Conservation (phyloP, 129 eudicot genomes). For the Ambrosia artemisiifolia region DNA sequence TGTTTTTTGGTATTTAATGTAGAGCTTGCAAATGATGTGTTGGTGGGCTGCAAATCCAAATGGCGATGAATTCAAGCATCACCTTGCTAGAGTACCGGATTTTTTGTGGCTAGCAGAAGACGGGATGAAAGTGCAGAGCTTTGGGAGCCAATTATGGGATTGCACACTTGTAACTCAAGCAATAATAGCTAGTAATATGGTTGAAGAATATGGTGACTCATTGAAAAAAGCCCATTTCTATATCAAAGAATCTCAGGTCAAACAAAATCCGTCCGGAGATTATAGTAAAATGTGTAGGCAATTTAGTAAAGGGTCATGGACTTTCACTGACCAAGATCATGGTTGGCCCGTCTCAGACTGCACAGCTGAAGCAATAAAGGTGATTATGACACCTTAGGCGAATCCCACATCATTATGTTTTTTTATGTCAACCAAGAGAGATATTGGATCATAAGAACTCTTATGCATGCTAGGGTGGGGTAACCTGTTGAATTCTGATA, state of each 20-base stretch:
- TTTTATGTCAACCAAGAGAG: too few relatives aligned
- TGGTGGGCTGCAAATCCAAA: slow-evolving; percentile 60
- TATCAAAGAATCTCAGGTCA: slow-evolving; percentile 67
- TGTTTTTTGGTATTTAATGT: not conserved
- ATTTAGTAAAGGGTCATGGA: slow-evolving; percentile 42
- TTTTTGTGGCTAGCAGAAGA: slow-evolving; percentile 80
- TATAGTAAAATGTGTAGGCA: slow-evolving; percentile 31
- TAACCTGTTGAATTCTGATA: too few relatives aligned
- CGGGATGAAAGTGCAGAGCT: slow-evolving; percentile 80
- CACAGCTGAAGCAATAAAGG: slow-evolving; percentile 45
- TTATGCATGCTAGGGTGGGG: too few relatives aligned
- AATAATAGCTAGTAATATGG: slow-evolving; percentile 57
- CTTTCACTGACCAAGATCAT: slow-evolving; percentile 51
- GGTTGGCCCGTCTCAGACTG: slow-evolving; percentile 49
- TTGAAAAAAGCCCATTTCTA: slow-evolving; percentile 61
- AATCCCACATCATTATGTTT: too few relatives aligned
- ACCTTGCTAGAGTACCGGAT: slow-evolving; percentile 72
- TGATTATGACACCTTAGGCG: not conserved
- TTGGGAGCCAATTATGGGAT: slow-evolving; percentile 82
- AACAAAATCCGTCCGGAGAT: slow-evolving; percentile 41
- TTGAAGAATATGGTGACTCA: slow-evolving; percentile 61
- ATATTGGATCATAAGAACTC: too few relatives aligned
- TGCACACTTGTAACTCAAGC: slow-evolving; percentile 65
- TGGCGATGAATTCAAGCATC: slow-evolving; percentile 59
- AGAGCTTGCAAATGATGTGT: slow-evolving; percentile 45